A percentile compares a stretch with the other conserved stretches of the same genome.
Evolutionary conservation across 2,329 filamentous ascomycete species (phyloP).

Genomic region (Diaporthe batatas): DNA sequence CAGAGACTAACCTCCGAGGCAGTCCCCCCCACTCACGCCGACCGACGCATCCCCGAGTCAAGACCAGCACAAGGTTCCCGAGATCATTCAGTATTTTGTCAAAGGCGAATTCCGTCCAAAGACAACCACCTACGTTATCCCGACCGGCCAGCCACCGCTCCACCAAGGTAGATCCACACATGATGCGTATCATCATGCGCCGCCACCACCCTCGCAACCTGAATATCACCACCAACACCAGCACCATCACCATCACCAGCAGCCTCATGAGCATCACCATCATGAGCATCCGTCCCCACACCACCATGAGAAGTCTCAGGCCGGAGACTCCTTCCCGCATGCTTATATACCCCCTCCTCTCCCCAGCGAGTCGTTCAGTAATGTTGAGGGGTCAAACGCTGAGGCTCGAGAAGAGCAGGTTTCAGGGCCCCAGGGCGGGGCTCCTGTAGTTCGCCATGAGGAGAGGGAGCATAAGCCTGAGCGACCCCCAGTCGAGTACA

Average conservation of each 20-base stretch:
- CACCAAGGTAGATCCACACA: constrained; percentile 45
- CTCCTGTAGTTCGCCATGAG: constrained; percentile 54
- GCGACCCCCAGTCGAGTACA: constrained; percentile 49
- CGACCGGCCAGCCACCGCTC: constrained; percentile 52
- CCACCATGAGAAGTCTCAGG: constrained; percentile 45
- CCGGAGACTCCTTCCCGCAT: constrained; percentile 44
- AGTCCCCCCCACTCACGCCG: constrained; percentile 37
- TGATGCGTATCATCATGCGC: constrained; percentile 36
- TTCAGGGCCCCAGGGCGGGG: constrained; percentile 47
- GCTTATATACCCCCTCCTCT: constrained; percentile 46
- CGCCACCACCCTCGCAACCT: constrained; percentile 42
- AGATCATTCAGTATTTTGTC: constrained; percentile 66
- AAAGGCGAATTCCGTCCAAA: constrained; percentile 65
- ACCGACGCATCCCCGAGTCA: constrained; percentile 11
- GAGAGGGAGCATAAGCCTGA: constrained; percentile 54
- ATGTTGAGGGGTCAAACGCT: constrained; percentile 62
- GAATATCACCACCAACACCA: constrained; percentile 39
- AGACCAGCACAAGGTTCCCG: constrained; percentile 44
- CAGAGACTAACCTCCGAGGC: constrained; percentile 8
- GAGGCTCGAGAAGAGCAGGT: constrained; percentile 60
- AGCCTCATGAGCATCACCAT: constrained; percentile 44
- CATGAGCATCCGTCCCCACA: constrained; percentile 43
- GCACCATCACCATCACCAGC: constrained; percentile 38
- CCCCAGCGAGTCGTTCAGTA: constrained; percentile 50
- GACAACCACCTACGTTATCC: constrained; percentile 47